phyloP scores from a whole-genome alignment of 257 asterid genomes.

The Solanum okadae region DNA sequence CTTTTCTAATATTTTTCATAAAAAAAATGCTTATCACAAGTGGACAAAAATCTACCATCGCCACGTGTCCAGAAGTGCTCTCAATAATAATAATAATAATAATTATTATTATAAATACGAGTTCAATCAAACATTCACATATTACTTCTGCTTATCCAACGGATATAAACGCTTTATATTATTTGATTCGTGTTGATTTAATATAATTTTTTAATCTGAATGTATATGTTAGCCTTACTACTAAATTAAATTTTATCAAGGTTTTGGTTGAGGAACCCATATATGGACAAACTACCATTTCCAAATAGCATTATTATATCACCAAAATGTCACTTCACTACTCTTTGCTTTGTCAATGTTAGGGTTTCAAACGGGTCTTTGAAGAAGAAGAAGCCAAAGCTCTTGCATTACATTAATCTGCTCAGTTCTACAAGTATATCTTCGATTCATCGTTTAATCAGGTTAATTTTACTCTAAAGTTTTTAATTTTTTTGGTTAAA shows the following conservation, averaged over 20 bases:
- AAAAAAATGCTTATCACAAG: background rate
- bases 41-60: background rate
- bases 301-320: background rate
- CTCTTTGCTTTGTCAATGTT: conserved; percentile 2
- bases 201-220: too few species aligned
- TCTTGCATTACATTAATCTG: conserved; percentile 6
- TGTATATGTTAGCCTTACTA: too few species aligned
- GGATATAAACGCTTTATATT: too few species aligned
- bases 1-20: too few species aligned
- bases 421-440: background rate
- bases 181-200: too few species aligned
- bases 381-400: conserved; percentile 1
- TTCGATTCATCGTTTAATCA: conserved; percentile 20
- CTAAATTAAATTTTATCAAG: too few species aligned
- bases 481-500: background rate
- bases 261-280: background rate
- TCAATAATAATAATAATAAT: too few species aligned
- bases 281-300: background rate
- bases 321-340: background rate
- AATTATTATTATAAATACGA: too few species aligned
- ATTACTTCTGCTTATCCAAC: too few species aligned
- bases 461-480: conserved; percentile 25
- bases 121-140: too few species aligned
- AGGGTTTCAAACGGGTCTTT: conserved; percentile 20
- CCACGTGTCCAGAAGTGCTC: too few species aligned